Percentiles rank a stretch among this genome's conserved stretches.
These are phyloP conservation scores for Willaertia magna DNA, from an alignment of 208 protist genomes.

Conservation along the genomic window DNA sequence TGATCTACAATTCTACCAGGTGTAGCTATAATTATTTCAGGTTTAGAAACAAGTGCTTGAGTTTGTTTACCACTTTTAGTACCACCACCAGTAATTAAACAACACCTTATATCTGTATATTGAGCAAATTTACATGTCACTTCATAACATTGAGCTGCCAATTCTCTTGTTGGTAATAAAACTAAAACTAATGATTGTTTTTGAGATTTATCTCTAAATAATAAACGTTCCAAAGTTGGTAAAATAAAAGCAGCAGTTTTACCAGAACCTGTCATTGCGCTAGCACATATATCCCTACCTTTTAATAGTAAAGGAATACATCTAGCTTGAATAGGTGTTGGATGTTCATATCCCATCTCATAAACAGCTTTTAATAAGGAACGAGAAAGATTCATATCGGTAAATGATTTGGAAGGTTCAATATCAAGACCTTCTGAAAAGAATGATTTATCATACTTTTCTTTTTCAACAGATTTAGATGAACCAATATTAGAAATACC, in stretches of 20 bases:
- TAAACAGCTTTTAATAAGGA: conserved; percentile 42
- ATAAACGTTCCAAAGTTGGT: conserved; percentile 37
- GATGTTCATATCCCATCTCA: conserved; percentile 27
- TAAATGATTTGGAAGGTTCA: neutral
- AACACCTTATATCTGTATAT: conserved; percentile 39
- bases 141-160: conserved; percentile 80
- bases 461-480: too few species aligned
- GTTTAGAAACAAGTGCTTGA: neutral
- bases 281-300: conserved; percentile 13
- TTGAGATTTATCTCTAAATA: neutral
- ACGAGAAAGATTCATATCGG: neutral
- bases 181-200: conserved; percentile 43
- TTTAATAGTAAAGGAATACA: conserved; percentile 3
- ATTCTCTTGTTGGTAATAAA: conserved; percentile 73
- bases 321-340: conserved; percentile 14
- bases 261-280: conserved; percentile 20
- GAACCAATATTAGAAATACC: too few species aligned
- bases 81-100: conserved; percentile 70
- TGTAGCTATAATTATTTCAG: conserved; percentile 12
- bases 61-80: neutral
- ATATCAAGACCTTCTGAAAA: neutral
- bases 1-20: conserved; percentile 18
- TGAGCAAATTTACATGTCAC: conserved; percentile 37
- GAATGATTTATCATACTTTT: neutral
- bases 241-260: conserved; percentile 26